Base-by-base conservation (phyloP, 2,329 filamentous ascomycete genomes). In the Talaromyces amestolkiae region DNA sequence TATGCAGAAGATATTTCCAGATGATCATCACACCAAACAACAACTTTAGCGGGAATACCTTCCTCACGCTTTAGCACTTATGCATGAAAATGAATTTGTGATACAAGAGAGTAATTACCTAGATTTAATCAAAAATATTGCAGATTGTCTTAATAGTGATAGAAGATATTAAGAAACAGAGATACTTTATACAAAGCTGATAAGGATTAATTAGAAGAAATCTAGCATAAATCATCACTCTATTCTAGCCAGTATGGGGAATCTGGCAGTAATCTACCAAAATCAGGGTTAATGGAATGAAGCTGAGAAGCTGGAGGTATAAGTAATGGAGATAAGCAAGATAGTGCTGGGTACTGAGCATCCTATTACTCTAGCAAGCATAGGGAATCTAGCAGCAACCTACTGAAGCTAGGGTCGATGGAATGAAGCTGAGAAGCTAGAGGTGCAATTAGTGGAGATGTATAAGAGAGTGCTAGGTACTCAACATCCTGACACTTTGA, bases 141-240 rank as follows among this genome's bases (percentile, higher is more conserved):
- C 41, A 24, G 27, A 6, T 6, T 71, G 60, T n/a, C 47, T 70
- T 6, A 2, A 2, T 4, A 37, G 15, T 19, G 69, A 71, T 63
- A 68, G 67, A n/a, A 68, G 71, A 63, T 66, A 59, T 58, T 39
- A 64, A 5, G 69, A 73, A 63, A 65, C 68, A 10, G 59, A 68
- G 3, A 1, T 33, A 9, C 2, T 69, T 24, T 56, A 56, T 10
- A 2, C 2, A 1, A 31, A 65, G 2, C 24, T 53, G 1, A 19
- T 61, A 7, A 17, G 56, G 7, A 45, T 62, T 3, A 51, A 61
- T 8, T 4, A 35, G n/a, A 19, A 35, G 33, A 60, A 24, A 47
- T 10, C 7, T 41, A 35, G 54, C 1, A 17, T 8, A 6, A 3
- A 53, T 15, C 63, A 68, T 66, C 58, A 58, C 4, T 15, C 27